phyloP scores from a whole-genome alignment of 768 basidiomycete species.

The Auricularia sp. region DNA sequence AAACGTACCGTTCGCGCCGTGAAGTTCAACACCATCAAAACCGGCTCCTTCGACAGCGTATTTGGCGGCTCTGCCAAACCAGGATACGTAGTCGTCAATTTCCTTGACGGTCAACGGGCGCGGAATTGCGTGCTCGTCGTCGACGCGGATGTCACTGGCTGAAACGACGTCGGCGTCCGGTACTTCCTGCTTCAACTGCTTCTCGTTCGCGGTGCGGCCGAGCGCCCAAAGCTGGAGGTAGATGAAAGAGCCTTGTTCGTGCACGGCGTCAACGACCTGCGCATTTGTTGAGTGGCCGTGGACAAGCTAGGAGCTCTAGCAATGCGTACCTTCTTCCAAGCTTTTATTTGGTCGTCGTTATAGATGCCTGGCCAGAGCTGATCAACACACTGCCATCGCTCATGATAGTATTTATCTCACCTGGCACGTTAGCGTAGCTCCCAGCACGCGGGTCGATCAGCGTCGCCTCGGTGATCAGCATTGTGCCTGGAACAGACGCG shows the following conservation, averaged over 20 bases:
- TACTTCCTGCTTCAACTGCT: not conserved
- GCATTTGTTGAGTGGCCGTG: not conserved
- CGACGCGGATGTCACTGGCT: not conserved
- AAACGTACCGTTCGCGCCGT: constrained; percentile 16
- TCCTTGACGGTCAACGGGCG: constrained; percentile 36
- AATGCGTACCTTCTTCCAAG: constrained; percentile 41
- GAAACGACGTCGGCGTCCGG: constrained; percentile 2
- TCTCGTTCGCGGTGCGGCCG: constrained; percentile 29
- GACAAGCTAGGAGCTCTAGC: not conserved
- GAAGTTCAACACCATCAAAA: constrained; percentile 54
- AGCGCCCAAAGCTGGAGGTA: constrained; percentile 51
- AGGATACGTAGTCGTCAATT: constrained; percentile 37
- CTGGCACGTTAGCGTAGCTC: constrained; percentile 30
- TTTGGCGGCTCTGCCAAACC: constrained; percentile 43
- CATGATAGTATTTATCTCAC: constrained; percentile 9
- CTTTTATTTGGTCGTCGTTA: constrained; percentile 44
- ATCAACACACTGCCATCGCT: not conserved
- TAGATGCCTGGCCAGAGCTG: constrained; percentile 37
- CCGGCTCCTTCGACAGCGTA: constrained; percentile 46
- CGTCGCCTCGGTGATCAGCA: constrained; percentile 32
- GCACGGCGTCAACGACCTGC: constrained; percentile 48
- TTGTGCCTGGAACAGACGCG: constrained; percentile 10
- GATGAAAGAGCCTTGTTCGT: constrained; percentile 41
- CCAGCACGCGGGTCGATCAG: constrained; percentile 40
- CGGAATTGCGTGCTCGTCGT: constrained; percentile 16